A percentile compares a stretch with the other conserved stretches of the same genome.
These are phyloP conservation scores for Biscutella laevigata DNA, from an alignment of 441 rosid genomes.

Conservation along the genomic window DNA sequence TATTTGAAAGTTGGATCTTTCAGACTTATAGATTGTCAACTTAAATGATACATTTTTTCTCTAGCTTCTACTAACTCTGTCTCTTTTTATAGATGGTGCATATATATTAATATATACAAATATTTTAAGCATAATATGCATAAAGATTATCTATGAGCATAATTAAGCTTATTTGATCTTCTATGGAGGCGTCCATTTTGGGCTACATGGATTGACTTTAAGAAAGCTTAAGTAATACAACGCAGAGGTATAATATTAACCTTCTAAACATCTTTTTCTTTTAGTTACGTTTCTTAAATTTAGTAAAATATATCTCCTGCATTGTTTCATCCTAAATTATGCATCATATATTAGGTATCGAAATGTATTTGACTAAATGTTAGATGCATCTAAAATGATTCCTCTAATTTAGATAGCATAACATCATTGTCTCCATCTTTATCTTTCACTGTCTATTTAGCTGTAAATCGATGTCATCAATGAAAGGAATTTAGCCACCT, in stretches of 20 bases:
- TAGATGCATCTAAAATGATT: slow-evolving; percentile 6
- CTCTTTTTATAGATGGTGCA: background rate
- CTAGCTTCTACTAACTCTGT: background rate
- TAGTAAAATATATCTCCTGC: background rate
- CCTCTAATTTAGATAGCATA: background rate
- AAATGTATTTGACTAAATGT: background rate
- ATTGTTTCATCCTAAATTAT: background rate
- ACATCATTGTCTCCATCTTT: background rate
- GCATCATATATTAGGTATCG: background rate
- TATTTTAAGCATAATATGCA: background rate
- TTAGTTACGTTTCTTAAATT: background rate
- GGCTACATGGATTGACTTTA: background rate
- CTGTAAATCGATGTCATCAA: slow-evolving; percentile 25
- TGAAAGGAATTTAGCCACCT: slow-evolving; percentile 13
- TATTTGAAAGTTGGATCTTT: background rate
- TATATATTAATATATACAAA: background rate
- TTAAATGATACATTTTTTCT: background rate
- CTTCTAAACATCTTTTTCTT: background rate
- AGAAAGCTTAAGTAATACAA: background rate
- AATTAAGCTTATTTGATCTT: background rate
- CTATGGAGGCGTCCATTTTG: background rate
- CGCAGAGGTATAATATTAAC: background rate
- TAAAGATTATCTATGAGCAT: background rate
- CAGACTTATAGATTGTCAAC: background rate
- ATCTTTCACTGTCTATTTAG: slow-evolving; percentile 22